Conservation (phyloP, 2,329 filamentous ascomycete species). For the Nemania sp. region DNA sequence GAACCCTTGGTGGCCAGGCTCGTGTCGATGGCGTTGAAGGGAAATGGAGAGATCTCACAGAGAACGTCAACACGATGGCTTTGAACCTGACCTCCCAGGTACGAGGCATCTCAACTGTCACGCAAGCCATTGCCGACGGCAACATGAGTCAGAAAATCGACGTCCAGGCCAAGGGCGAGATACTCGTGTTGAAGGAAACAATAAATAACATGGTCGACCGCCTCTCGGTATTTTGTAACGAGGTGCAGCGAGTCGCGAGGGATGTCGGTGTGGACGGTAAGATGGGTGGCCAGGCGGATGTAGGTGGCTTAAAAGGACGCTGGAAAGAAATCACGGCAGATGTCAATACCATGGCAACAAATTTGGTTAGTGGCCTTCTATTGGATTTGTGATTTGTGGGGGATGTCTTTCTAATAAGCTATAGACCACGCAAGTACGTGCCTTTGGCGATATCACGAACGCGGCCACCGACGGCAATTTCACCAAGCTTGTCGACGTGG, state of each 20-base stretch:
- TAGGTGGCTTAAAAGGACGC: slow-evolving; percentile 86
- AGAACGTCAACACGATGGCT: slow-evolving; percentile 82
- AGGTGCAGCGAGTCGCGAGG: slow-evolving; percentile 92
- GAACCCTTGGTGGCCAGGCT: slow-evolving; percentile 90
- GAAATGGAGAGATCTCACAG: slow-evolving; percentile 97
- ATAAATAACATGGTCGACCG: slow-evolving; percentile 99
- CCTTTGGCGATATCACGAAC: slow-evolving; percentile 98
- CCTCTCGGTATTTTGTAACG: slow-evolving; percentile 92
- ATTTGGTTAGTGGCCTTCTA: slow-evolving; percentile 52
- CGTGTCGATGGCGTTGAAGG: slow-evolving; percentile 93
- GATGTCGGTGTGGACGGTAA: slow-evolving; percentile 98
- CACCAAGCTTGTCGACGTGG: slow-evolving; percentile 93
- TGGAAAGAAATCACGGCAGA: slow-evolving; percentile 99
- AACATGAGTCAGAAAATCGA: slow-evolving; percentile 97
- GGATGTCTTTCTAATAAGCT: not conserved
- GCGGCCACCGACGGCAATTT: slow-evolving; percentile 96
- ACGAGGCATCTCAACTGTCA: slow-evolving; percentile 90
- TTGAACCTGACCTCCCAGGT: slow-evolving; percentile 75
- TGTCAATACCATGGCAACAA: slow-evolving; percentile 88
- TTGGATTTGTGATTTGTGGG: not conserved
- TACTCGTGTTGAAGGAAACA: slow-evolving; percentile 89
- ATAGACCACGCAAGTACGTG: slow-evolving; percentile 92
- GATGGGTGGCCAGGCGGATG: slow-evolving; percentile 96
- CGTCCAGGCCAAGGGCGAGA: slow-evolving; percentile 93
- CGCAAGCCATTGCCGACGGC: slow-evolving; percentile 91